Base-by-base conservation (phyloP, 257 asterid genomes). In the Solanum bulbocastanum region DNA sequence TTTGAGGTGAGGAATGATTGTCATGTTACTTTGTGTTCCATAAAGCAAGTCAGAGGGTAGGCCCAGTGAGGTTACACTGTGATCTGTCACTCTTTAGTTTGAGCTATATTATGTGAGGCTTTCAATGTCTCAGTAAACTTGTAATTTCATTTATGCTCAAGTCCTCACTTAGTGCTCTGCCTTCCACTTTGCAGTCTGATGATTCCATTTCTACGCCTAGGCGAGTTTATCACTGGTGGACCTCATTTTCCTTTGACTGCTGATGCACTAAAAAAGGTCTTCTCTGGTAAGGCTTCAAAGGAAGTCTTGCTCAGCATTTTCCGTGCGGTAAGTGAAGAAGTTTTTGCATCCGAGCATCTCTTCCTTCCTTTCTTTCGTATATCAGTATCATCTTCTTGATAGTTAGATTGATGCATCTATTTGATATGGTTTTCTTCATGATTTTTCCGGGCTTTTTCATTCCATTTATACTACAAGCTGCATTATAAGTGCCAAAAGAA, bases 211-310 rank as follows among this genome's bases (percentile, higher is more conserved):
- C 92, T 97, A 68, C 98, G 99, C 39, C 89, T 97, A 72, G 99
- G 99, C 9, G 99, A 97, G 91, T 81, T 88, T 65, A 60, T 97
- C 74, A 91, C 98, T 56, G 98, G 98, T 62, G 98, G 98, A 85
- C 94, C 98, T 84, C 99, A 96, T 92, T 97, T 97, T 90, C 94
- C 99, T 84, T 89, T 97, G 78, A 95, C 95, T 68, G 87, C 99
- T 69, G 99, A 96, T 89, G 99, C 99, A 25, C 89, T 97, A 33
- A 97, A 95, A 98, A 97, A 96, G 93, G 98, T 97, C 39, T 92
- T 97, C 91, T 92, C 95, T 37, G 99, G 99, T 72, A 88, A 94
- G 89, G 98, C 99, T 91, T 97, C 99, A 69, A 30, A 33, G 33
- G 99, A 96, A 84, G 92, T 96, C 88, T 72, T 95, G 89, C 93